Evolutionary conservation across 495 filamentous ascomycete species (phyloP), one percentile per base, ranked within the genome.

Genomic region (Penicillium bialowiezense): DNA sequence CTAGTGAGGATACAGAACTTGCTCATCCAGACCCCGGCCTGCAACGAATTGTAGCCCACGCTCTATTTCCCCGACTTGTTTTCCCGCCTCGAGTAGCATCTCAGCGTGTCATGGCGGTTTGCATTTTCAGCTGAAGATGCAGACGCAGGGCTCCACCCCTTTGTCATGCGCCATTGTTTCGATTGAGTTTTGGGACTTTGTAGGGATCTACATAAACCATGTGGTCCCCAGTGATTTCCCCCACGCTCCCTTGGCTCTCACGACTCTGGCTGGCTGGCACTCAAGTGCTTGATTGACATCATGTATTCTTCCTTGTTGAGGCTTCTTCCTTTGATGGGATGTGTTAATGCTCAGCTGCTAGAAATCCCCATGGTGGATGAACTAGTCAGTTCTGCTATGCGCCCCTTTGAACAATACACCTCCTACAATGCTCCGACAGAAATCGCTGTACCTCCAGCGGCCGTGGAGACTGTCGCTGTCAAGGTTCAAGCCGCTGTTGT

Each of bases 71-170:
- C 29, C 29, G 29, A 13, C 12, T n/a, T 42, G 54, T 51, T 59
- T 50, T 43, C 33, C 55, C 52, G 58, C 48, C 40, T 59, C 33
- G 41, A 52, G 60, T 64, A 44, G 58, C 56, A 64, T 51, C 44
- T 26, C 37, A 50, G 54, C 43, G 58, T 64, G 41, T 41, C 33
- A 60, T 53, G 4, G 8, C 23, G 8, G n/a, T 35, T 8, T 45
- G 23, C 12, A 26, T 45, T 34, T 45, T 28, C 18, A 17, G 42
- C 42, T 37, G 32, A 49, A 20, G 40, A 23, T 48, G 28, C 47
- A 47, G 44, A 23, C 13, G 34, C 34, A 24, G 39, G 31, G 13
- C 26, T 33, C 19, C 24, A 34, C 28, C 46, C 41, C 35, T 33
- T 43, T 37, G 40, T 43, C 54, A 52, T 36, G 49, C 39, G 54